Base-by-base conservation (phyloP, 495 filamentous ascomycete species). In the Neurospora sp. region DNA sequence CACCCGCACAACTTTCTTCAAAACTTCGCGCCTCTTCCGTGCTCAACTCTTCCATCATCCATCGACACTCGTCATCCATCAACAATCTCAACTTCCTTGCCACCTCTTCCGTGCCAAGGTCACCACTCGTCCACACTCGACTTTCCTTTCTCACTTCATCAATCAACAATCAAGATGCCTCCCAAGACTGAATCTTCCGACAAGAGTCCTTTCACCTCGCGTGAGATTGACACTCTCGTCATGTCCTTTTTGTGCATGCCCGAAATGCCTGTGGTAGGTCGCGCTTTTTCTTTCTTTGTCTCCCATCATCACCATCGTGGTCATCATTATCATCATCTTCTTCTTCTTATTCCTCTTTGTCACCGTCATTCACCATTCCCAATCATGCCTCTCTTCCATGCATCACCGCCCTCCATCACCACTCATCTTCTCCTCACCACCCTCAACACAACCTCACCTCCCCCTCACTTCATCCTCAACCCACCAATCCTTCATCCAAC, bases 161-260 rank as follows among this genome's bases (percentile, higher is more conserved):
- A 61, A 27, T 4, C 53, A 8, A 18, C 27, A 35, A 10, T 37
- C 53, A 66, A 31, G 14, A 66, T 66, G 53, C 27, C 53, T 66
- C 53, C 53, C 27, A 66, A 66, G 53, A 5, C 7, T 66, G 53
- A 66, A 18, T 16, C 53, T 1, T 9, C 53, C 53, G 53, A 66
- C 6, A 7, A 8, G 2, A 3, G 53, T 35, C 53, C 53, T 18
- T 72, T 74, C 31, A 74, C 46, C 27, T 0, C 73, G 18, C 73
- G 73, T 37, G 73, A 74, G 31, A n/a, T 69, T 12, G 70, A 74
- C 40, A 72, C 71, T 11, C 46, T 74, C 3, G 40, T 66, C n/a
- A 74, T 69, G 37, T 41, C 73, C 12, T 66, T 74, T n/a, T 20
- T 74, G 18, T 74, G 73, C 40, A 53, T 74, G 42, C 66, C 71